Percentiles rank a stretch among this genome's conserved stretches.
These are phyloP conservation scores for Torulaspora gathmanii DNA, from an alignment of 805 yeast genomes.

Conservation along the genomic window DNA sequence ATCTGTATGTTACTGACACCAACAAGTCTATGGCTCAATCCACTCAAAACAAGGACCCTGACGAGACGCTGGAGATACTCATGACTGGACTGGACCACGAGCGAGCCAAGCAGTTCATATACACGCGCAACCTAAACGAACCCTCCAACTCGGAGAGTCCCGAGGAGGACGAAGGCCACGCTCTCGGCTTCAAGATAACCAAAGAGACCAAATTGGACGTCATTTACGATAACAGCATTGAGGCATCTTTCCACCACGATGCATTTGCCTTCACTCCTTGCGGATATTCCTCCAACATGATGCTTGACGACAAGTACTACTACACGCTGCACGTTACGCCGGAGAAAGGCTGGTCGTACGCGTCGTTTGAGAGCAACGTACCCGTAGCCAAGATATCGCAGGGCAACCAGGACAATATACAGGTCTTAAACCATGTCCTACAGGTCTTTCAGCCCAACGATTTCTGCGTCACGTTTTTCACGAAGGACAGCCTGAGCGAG, in stretches of 20 bases:
- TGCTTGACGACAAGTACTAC: slow-evolving; percentile 57
- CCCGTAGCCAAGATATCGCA: slow-evolving; percentile 41
- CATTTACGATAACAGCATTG: slow-evolving; percentile 42
- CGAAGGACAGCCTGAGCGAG: slow-evolving; percentile 28
- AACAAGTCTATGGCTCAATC: slow-evolving; percentile 11
- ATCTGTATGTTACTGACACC: slow-evolving; percentile 64
- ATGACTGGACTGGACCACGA: slow-evolving; percentile 76
- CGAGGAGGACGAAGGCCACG: slow-evolving; percentile 59
- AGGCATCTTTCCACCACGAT: slow-evolving; percentile 52
- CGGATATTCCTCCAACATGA: slow-evolving; percentile 87
- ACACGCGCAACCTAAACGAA: slow-evolving; percentile 38
- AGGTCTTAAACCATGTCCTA: slow-evolving; percentile 58
- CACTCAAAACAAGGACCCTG: slow-evolving; percentile 31
- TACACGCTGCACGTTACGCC: slow-evolving; percentile 93
- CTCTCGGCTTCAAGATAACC: slow-evolving; percentile 67
- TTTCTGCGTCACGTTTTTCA: slow-evolving; percentile 58
- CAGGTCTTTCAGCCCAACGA: slow-evolving; percentile 66
- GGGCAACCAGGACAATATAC: slow-evolving; percentile 42
- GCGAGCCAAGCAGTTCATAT: slow-evolving; percentile 54
- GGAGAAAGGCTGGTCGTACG: slow-evolving; percentile 90
- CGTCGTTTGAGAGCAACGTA: slow-evolving; percentile 89
- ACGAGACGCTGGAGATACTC: slow-evolving; percentile 80
- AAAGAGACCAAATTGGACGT: slow-evolving; percentile 55
- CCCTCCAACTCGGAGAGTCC: slow-evolving; percentile 8
- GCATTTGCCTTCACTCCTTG: slow-evolving; percentile 91